Conservation (phyloP, 495 filamentous ascomycete genomes). For the Polyplosphaeria fusca region DNA sequence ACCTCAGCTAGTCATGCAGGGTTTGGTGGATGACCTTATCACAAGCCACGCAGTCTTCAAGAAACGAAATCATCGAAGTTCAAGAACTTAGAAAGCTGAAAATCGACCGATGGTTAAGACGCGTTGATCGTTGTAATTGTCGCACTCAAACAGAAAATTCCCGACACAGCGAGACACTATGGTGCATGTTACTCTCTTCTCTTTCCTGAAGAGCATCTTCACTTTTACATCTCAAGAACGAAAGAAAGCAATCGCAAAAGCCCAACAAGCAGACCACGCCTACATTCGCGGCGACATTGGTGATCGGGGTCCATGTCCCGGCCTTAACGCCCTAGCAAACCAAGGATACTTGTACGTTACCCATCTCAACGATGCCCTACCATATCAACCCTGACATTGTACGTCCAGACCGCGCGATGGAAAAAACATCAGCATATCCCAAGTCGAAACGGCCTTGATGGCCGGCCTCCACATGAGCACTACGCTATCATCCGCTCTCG, state of each 20-base stretch:
- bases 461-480: slow-evolving; percentile 25
- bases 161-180: slow-evolving; percentile 9
- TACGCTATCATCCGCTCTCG: slow-evolving; percentile 33
- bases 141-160: slow-evolving; percentile 4
- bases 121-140: slow-evolving; percentile 11
- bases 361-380: slow-evolving; percentile 2
- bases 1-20: slow-evolving; percentile 13
- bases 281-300: slow-evolving; percentile 35
- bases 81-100: slow-evolving; percentile 14
- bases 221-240: slow-evolving; percentile 10
- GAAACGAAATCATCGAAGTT: slow-evolving; percentile 4
- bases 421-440: slow-evolving; percentile 38
- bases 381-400: slow-evolving; percentile 1
- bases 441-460: slow-evolving; percentile 39
- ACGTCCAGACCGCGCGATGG: slow-evolving; percentile 41
- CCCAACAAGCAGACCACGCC: slow-evolving; percentile 32
- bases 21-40: slow-evolving; percentile 11
- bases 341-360: slow-evolving; percentile 32
- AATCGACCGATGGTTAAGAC: slow-evolving; percentile 12
- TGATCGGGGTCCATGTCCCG: slow-evolving; percentile 34
- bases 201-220: slow-evolving; percentile 17
- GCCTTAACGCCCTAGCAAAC: slow-evolving; percentile 36
- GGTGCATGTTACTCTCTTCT: slow-evolving; percentile 10
- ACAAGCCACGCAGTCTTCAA: slow-evolving; percentile 4
- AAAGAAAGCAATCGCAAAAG: slow-evolving; percentile 14